Percentiles rank a stretch among this genome's conserved stretches.
phyloP scores from a whole-genome alignment of 371 early-diverging fungal species.

The Rhizoclosmatium hyalinum region DNA sequence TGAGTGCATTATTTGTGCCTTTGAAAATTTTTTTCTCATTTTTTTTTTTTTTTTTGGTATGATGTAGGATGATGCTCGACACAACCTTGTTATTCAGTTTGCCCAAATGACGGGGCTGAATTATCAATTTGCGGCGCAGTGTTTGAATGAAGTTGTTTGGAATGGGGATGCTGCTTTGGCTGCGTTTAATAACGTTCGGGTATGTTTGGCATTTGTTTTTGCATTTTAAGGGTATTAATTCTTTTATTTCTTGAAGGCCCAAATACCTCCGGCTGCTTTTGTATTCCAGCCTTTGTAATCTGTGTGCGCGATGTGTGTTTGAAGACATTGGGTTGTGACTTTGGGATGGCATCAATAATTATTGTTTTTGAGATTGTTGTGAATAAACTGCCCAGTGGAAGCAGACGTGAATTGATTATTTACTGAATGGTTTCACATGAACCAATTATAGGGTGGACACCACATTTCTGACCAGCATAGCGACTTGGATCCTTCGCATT shows the following conservation, averaged over 20 bases:
- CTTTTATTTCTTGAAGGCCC: constrained; percentile 10
- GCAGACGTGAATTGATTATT: too few species aligned
- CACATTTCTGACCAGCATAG: too few species aligned
- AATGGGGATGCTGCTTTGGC: constrained; percentile 33
- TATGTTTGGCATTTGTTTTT: not conserved
- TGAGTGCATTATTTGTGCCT: not conserved
- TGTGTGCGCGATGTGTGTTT: not conserved
- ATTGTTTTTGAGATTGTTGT: too few species aligned
- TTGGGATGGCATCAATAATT: too few species aligned
- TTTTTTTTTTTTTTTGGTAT: not conserved
- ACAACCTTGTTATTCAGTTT: constrained; percentile 37
- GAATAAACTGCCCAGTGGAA: too few species aligned
- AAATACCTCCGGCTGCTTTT: constrained; percentile 42
- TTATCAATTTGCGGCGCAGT: constrained; percentile 41
- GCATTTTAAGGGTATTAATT: constrained; percentile 4
- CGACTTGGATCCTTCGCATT: too few species aligned
- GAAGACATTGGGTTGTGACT: not conserved
- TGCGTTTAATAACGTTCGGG: constrained; percentile 39
- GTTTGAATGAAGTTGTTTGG: constrained; percentile 45
- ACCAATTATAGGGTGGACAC: too few species aligned
- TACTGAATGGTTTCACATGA: too few species aligned
- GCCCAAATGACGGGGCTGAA: constrained; percentile 44
- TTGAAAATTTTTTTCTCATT: not conserved
- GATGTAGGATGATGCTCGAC: constrained; percentile 37
- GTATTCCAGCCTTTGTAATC: constrained; percentile 23